Percentiles rank a stretch among this genome's conserved stretches.
Conservation (phyloP, 371 early-diverging fungal genomes). For the Massospora cicadina region DNA sequence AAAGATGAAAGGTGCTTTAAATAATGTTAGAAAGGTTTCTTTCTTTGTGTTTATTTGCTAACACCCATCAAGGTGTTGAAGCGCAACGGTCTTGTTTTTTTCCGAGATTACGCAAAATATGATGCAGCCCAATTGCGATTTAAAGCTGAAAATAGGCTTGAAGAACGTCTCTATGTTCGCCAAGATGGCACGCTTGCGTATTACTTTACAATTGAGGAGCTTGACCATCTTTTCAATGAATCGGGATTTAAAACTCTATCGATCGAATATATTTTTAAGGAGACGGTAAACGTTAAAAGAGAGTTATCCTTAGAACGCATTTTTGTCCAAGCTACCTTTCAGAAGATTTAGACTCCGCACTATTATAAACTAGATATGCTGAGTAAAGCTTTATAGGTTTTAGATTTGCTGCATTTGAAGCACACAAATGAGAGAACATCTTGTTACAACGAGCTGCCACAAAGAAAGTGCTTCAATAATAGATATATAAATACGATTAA, state of each 20-base stretch:
- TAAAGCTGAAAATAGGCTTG: constrained; percentile 50
- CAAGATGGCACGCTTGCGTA: constrained; percentile 69
- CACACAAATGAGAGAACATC: no score
- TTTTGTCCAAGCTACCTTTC: constrained; percentile 6
- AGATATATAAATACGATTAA: no score
- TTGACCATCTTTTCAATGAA: background rate
- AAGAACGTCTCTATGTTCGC: constrained; percentile 68
- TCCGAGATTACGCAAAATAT: constrained; percentile 78
- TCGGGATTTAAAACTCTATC: constrained; percentile 1
- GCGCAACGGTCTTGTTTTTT: constrained; percentile 52
- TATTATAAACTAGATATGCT: no score
- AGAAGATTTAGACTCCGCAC: background rate
- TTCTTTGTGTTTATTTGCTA: constrained; percentile 6
- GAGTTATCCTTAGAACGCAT: background rate
- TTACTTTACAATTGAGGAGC: constrained; percentile 13
- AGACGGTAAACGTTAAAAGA: constrained; percentile 4
- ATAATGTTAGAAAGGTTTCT: constrained; percentile 34
- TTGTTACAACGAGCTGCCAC: no score
- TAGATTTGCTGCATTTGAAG: no score
- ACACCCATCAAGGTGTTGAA: constrained; percentile 20
- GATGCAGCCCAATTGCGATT: constrained; percentile 83
- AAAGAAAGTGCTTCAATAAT: no score
- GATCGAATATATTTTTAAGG: background rate
- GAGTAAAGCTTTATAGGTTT: no score
- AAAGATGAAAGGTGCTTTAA: constrained; percentile 41